Conservation (phyloP, 768 basidiomycete genomes). For the Plicaturopsis crispa region DNA sequence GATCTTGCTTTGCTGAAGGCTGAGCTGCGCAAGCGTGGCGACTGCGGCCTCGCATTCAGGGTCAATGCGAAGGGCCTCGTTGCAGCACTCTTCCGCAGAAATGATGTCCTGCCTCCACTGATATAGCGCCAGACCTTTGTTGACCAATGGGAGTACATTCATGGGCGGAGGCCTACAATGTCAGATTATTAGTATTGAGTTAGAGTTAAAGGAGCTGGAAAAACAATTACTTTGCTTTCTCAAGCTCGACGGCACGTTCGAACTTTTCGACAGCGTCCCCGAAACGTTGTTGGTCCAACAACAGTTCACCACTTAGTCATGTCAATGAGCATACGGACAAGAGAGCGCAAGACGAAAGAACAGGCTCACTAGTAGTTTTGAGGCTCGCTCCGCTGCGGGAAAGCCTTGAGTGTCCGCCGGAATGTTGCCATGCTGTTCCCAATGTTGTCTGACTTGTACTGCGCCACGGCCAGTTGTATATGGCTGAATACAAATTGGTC, state of each 20-base stretch:
- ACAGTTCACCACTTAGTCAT: conserved; percentile 72
- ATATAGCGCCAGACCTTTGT: conserved; percentile 95
- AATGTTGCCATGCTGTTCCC: conserved; percentile 88
- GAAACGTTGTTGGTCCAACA: conserved; percentile 87
- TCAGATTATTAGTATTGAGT: conserved; percentile 3
- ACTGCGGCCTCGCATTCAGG: conserved; percentile 95
- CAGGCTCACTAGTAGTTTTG: conserved; percentile 91
- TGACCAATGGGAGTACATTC: conserved; percentile 92
- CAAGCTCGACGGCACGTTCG: conserved; percentile 84
- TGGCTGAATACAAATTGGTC: conserved; percentile 91
- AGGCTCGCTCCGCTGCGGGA: conserved; percentile 84
- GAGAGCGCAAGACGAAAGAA: neutral
- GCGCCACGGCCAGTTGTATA: conserved; percentile 94
- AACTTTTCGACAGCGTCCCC: conserved; percentile 89
- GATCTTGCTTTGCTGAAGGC: conserved; percentile 85
- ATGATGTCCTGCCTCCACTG: conserved; percentile 91
- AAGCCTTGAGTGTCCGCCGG: conserved; percentile 73
- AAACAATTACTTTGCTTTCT: conserved; percentile 56
- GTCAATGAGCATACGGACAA: neutral
- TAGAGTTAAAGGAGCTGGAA: neutral
- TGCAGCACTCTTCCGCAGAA: conserved; percentile 77
- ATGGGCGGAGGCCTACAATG: conserved; percentile 32
- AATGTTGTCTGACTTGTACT: conserved; percentile 82
- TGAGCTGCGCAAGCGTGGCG: conserved; percentile 90
- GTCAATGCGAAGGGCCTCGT: conserved; percentile 84